A percentile compares a stretch with the other conserved stretches of the same genome.
phyloP scores from a whole-genome alignment of 2,329 filamentous ascomycete genomes.

The Leptographium flavum region DNA sequence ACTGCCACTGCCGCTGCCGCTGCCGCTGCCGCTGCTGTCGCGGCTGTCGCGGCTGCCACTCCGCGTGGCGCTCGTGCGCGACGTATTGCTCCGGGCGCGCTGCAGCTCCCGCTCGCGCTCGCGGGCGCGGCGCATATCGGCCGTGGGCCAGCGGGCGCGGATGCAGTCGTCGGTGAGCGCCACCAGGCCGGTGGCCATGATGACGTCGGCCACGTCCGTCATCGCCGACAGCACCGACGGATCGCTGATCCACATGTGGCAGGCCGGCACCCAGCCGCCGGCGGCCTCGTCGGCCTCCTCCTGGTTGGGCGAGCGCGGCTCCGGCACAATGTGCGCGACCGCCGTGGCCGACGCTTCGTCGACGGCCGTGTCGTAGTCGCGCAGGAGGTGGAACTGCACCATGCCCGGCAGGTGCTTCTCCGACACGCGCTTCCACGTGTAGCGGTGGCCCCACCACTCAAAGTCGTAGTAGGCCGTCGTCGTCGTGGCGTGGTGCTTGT shows the following conservation, averaged over 20 bases:
- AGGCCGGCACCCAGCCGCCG: conserved; percentile 83
- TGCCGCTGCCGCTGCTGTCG: neutral
- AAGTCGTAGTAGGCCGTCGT: conserved; percentile 53
- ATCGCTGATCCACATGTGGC: conserved; percentile 82
- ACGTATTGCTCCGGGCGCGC: neutral
- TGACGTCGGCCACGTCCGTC: conserved; percentile 76
- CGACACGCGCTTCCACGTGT: conserved; percentile 66
- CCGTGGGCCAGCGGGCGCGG: conserved; percentile 51
- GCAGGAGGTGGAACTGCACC: conserved; percentile 68
- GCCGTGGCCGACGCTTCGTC: conserved; percentile 20
- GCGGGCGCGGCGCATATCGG: conserved; percentile 6
- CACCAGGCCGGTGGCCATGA: conserved; percentile 80
- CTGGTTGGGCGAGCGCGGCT: conserved; percentile 58
- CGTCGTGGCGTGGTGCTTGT: neutral
- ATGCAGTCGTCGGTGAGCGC: conserved; percentile 86
- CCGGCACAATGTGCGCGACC: conserved; percentile 67
- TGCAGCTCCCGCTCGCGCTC: neutral
- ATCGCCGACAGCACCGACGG: conserved; percentile 49
- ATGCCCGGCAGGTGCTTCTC: conserved; percentile 50
- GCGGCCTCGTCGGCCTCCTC: conserved; percentile 56
- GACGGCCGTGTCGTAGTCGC: conserved; percentile 32
- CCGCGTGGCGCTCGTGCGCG: neutral
- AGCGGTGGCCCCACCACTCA: conserved; percentile 81
- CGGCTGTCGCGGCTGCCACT: neutral
- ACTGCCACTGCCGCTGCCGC: neutral